Evolutionary conservation across 192 early-diverging fungal species (phyloP).

Genomic region (Allomyces macrogynus): DNA sequence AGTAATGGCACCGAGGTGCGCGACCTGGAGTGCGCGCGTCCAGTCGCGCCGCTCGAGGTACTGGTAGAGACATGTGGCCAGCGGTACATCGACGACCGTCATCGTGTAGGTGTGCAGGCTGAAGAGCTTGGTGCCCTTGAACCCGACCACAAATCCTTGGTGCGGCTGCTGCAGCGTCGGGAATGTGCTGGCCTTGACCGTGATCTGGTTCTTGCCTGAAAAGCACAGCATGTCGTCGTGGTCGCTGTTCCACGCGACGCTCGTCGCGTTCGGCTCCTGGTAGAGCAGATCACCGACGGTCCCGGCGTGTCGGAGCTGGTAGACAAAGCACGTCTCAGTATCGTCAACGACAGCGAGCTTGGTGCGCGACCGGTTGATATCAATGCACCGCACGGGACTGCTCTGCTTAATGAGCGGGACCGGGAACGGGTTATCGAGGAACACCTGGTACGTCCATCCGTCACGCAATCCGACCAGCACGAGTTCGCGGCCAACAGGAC

Average conservation of each 20-base stretch:
- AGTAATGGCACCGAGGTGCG: constrained; percentile 27
- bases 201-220: constrained; percentile 21
- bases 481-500: constrained; percentile 26
- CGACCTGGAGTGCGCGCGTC: constrained; percentile 20
- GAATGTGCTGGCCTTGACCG: constrained; percentile 29
- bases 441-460: constrained; percentile 29
- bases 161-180: constrained; percentile 25
- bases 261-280: constrained; percentile 34
- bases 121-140: constrained; percentile 32
- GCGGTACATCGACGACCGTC: constrained; percentile 27
- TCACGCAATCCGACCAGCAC: constrained; percentile 31
- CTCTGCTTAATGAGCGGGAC: constrained; percentile 23
- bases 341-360: constrained; percentile 35
- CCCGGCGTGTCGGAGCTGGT: constrained; percentile 10
- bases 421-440: constrained; percentile 35
- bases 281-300: constrained; percentile 29
- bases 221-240: constrained; percentile 31
- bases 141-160: constrained; percentile 34
- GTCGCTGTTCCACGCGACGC: constrained; percentile 36
- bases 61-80: constrained; percentile 22
- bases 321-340: constrained; percentile 26
- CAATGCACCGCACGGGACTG: constrained; percentile 22
- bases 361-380: constrained; percentile 22
- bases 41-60: constrained; percentile 28
- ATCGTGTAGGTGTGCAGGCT: constrained; percentile 26